Conservation (phyloP, 257 asterid genomes). For the Linderniella brevidens region DNA sequence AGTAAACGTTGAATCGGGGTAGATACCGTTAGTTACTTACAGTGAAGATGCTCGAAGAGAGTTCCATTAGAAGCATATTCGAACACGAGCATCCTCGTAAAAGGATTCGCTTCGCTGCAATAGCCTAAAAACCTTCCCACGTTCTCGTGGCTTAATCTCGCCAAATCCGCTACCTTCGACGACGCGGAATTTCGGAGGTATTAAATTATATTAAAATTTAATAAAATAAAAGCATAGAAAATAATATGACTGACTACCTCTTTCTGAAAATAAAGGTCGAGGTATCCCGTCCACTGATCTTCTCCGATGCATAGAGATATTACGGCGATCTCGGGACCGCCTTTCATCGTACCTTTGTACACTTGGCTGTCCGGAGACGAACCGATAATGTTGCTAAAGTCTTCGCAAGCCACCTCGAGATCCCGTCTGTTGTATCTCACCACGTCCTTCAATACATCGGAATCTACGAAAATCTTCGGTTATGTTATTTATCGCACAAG, state of each 20-base stretch:
- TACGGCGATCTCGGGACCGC: constrained; percentile 79
- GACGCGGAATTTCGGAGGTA: too few relatives aligned
- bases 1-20: too few relatives aligned
- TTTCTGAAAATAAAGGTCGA: constrained; percentile 76
- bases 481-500: too few relatives aligned
- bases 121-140: constrained; percentile 67
- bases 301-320: constrained; percentile 59
- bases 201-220: too few relatives aligned
- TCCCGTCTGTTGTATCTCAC: constrained; percentile 54
- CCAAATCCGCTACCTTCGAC: constrained; percentile 68
- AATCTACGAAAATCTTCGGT: too few relatives aligned
- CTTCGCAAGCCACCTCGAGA: constrained; percentile 86
- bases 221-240: too few relatives aligned
- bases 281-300: constrained; percentile 59
- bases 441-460: constrained; percentile 58
- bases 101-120: constrained; percentile 59
- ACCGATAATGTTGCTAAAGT: constrained; percentile 80
- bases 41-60: constrained; percentile 74
- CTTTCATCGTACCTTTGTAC: constrained; percentile 70
- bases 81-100: constrained; percentile 78
- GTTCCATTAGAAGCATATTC: constrained; percentile 94
- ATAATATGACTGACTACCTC: constrained; percentile 52
- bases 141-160: constrained; percentile 68
- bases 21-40: too few relatives aligned
- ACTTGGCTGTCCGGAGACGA: constrained; percentile 46